phyloP scores from a whole-genome alignment of 2,329 filamentous ascomycete species.

The Rutstroemia sp. region DNA sequence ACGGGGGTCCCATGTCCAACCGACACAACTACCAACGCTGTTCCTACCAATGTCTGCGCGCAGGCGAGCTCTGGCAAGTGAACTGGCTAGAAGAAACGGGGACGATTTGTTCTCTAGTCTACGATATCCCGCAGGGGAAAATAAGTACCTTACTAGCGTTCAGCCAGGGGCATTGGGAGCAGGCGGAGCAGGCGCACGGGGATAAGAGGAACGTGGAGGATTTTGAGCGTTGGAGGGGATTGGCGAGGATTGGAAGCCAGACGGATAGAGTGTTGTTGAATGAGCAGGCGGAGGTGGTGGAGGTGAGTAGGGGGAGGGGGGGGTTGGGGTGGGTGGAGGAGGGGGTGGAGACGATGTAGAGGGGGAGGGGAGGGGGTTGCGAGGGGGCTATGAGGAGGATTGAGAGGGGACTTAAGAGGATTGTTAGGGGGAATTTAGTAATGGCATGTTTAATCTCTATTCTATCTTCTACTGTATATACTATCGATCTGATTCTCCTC shows the following conservation, averaged over 20 bases:
- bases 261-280: slow-evolving; percentile 43
- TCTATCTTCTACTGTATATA: no score
- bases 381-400: no score
- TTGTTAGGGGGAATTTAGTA: no score
- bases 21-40: neutral
- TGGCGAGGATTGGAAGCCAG: slow-evolving; percentile 43
- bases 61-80: neutral
- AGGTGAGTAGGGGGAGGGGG: slow-evolving; percentile 42
- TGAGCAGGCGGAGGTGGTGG: slow-evolving; percentile 45
- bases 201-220: slow-evolving; percentile 47
- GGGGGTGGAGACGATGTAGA: slow-evolving; percentile 20
- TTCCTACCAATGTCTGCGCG: neutral
- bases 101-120: neutral
- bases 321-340: slow-evolving; percentile 38
- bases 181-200: slow-evolving; percentile 42
- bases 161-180: slow-evolving; percentile 49
- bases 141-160: slow-evolving; percentile 45
- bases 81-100: neutral
- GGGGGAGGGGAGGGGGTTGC: neutral
- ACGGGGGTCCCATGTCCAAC: neutral
- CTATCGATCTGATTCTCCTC: no score
- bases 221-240: slow-evolving; percentile 42
- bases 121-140: neutral
- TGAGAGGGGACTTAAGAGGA: no score
- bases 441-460: no score